Evolutionary conservation across 192 early-diverging fungal species (phyloP), one percentile per base, ranked within the genome.

Genomic region (Umbelopsis ramanniana): DNA sequence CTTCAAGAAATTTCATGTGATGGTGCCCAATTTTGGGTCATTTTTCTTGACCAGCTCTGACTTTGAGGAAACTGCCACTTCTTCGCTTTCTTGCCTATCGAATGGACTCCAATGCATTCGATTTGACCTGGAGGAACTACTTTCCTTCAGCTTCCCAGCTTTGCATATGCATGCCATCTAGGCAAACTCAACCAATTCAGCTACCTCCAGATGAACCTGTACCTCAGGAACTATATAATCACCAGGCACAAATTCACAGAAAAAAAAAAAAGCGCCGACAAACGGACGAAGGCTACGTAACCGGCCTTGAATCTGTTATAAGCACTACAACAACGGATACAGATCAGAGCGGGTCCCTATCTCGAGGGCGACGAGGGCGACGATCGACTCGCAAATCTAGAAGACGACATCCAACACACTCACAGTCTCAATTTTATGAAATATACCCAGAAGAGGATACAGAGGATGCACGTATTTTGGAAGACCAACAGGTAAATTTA

Each of bases 111-210:
- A 76, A 75, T 54, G 79, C 76, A 15, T 78, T 77, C 55, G 80
- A 84, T 57, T 74, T 81, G 38, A 81, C 83, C 37, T 81, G 83
- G 80, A 76, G 69, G 69, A 79, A 84, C 68, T 80, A 80, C 33
- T 24, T 80, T n/a, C 79, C 79, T 21, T 80, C 79, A 38, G 29
- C 57, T 23, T 40, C 52, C 19, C 74, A 70, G 19, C 46, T 76
- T 9, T 76, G 69, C 48, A 53, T 46, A 10, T 76, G 74, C 54
- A 46, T 76, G 67, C 80, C 75, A 21, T 54, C 68, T 52, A 60
- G 52, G 46, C 66, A 74, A 67, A 33, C 37, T 52, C 60, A 63
- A 60, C 46, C 74, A 33, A 70, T 75, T 69, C 73, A 69, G 11
- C 46, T 77, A n/a, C 71, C 46, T 22, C 48, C 52, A 22, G 50